Evolutionary conservation across 2,329 filamentous ascomycete species (phyloP).

Genomic region (Ophiostoma sp.): DNA sequence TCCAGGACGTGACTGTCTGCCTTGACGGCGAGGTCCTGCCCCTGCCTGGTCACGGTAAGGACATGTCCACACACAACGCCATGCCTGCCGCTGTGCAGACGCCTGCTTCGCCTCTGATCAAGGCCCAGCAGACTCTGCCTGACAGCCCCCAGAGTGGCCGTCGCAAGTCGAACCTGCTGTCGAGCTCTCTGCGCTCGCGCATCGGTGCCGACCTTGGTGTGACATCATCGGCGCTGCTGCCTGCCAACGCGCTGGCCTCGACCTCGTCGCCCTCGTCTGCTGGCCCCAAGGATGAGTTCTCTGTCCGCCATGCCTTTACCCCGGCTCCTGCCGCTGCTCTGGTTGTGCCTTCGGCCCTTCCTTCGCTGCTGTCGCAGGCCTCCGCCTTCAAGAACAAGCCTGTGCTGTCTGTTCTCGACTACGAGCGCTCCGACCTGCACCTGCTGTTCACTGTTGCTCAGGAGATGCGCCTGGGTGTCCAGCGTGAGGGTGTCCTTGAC

Average conservation of each 20-base stretch:
- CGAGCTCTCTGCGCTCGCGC: slow-evolving; percentile 33
- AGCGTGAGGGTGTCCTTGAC: slow-evolving; percentile 83
- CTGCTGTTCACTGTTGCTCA: slow-evolving; percentile 93
- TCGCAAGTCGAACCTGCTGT: slow-evolving; percentile 34
- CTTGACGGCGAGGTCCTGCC: slow-evolving; percentile 61
- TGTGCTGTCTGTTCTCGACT: slow-evolving; percentile 87
- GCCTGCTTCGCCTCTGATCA: slow-evolving; percentile 54
- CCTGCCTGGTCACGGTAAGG: slow-evolving; percentile 57
- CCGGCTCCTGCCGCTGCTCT: slow-evolving; percentile 2
- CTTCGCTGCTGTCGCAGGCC: slow-evolving; percentile 64
- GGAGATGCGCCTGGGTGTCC: slow-evolving; percentile 93
- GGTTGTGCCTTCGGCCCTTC: slow-evolving; percentile 40
- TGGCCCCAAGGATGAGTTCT: slow-evolving; percentile 35
- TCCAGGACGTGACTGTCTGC: slow-evolving; percentile 68
- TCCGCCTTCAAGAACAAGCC: slow-evolving; percentile 87
- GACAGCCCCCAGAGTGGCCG: slow-evolving; percentile 26
- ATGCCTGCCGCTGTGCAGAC: slow-evolving; percentile 39
- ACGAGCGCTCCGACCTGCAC: slow-evolving; percentile 81
- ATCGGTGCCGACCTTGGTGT: slow-evolving; percentile 22
- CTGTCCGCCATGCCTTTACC: neutral
- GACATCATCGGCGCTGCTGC: slow-evolving; percentile 23
- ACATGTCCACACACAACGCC: slow-evolving; percentile 66
- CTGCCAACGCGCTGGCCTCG: neutral
- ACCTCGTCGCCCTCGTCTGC: slow-evolving; percentile 31
- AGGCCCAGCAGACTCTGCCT: slow-evolving; percentile 39